phyloP scores from a whole-genome alignment of 345 rosid species.

The Salix caprea region DNA sequence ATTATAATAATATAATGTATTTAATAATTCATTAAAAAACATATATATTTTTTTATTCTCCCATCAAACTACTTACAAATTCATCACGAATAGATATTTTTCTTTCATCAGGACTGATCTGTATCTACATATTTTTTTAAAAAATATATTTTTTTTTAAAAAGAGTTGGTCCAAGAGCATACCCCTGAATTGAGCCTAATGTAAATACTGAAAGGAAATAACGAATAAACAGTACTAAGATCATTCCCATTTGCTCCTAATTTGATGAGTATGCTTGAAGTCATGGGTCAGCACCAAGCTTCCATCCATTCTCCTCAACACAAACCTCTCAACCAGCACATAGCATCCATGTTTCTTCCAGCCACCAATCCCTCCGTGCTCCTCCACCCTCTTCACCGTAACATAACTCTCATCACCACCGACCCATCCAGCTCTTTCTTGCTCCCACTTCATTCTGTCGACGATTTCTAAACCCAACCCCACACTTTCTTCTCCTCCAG shows the following conservation, averaged over 20 bases:
- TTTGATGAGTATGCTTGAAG: conserved; percentile 11
- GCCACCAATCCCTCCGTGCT: background rate
- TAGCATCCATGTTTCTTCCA: conserved; percentile 13
- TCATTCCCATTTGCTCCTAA: conserved; percentile 6
- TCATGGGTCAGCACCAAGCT: conserved; percentile 4
- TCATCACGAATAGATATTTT: too few relatives aligned
- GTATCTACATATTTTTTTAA: too few relatives aligned
- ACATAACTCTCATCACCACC: background rate
- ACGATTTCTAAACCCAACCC: conserved; percentile 3
- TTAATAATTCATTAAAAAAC: too few relatives aligned
- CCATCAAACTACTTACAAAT: too few relatives aligned
- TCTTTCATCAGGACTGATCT: too few relatives aligned
- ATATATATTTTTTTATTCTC: too few relatives aligned
- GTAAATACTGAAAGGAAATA: too few relatives aligned
- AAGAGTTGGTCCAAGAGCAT: too few relatives aligned
- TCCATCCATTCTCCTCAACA: conserved; percentile 17
- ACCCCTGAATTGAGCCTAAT: too few relatives aligned
- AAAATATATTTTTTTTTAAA: too few relatives aligned
- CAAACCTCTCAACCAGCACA: conserved; percentile 18
- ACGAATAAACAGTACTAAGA: background rate
- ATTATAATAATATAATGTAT: too few relatives aligned
- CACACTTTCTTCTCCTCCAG: background rate
- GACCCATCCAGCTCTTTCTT: conserved; percentile 6
- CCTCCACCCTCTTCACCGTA: conserved; percentile 3
- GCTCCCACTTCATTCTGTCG: conserved; percentile 20